Evolutionary conservation across 768 basidiomycete genomes (phyloP), one percentile per base, ranked within the genome.

Genomic region (Mrakia blollopis): DNA sequence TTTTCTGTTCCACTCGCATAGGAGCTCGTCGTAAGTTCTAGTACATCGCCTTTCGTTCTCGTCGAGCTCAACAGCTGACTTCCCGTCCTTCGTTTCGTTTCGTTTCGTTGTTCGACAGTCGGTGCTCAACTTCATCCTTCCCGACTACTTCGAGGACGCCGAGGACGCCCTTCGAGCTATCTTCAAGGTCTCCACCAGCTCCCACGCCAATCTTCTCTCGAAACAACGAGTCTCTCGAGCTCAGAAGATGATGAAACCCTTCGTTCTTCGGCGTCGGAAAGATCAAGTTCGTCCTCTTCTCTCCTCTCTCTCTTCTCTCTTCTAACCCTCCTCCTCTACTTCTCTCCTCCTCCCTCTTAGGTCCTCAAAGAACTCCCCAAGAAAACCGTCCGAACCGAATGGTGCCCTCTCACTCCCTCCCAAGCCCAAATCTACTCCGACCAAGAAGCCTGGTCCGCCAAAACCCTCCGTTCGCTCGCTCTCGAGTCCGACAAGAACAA

Each of bases 191-290:
- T 69, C 74, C 57, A 92, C 93, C n/a, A 92, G 95, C 81, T 90
- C 92, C 18, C 92, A 92, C 77, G 88, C 92, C 70, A 91, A 92
- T 37, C 84, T 98, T 32, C 89, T 98, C 35, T 92, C 96, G 6
- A 91, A 93, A 81, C 91, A 95, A 82, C 91, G 97, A 70, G 92
- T 98, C 32, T 93, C 92, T 28, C 86, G 95, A 79, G 97, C 97
- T 9, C 96, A 98, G 85, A 94, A 93, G 83, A 98, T 99, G 94
- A 94, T 99, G 92, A 97, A 94, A 10, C 97, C 97, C 0, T 99
- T 99, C 83, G 95, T 98, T 32, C 87, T 99, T 28, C 91, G 97
- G n/a, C 88, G 97, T 77, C 88, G 95, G 80, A 99, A 99, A 84
- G 94, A 95, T 81, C 94, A 97, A 85, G 92, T 89, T 80, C 69